Evolutionary conservation across 805 yeast species (phyloP), one percentile per base, ranked within the genome.

Genomic region (Lachancea sp.): DNA sequence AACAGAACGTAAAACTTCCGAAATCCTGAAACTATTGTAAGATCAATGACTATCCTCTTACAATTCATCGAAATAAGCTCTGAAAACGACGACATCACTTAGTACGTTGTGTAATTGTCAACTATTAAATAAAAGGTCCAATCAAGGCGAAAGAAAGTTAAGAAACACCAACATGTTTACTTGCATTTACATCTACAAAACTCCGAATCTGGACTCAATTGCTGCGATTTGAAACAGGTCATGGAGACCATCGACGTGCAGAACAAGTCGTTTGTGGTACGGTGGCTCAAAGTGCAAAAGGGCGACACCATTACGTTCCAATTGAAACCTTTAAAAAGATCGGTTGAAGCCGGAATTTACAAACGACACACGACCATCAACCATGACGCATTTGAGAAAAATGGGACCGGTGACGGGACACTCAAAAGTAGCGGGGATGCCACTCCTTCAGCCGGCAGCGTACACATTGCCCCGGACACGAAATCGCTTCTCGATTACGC

Each of bases 161-260:
- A 29, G 31, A 11, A 3, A 29, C 15, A 12, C n/a, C 11, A 29
- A 5, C 31, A 29, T 29, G 31, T 29, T 13, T 7, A 29, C 13
- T 13, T 12, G 31, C 15, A 3, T 32, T 15, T 11, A 32, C 17
- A 4, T 32, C 15, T 16, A 19, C 18, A 9, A 15, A 32, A 17
- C 17, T 15, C 18, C 19, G 12, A 11, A 15, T 10, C 19, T 17
- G 19, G 12, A 9, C 38, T 20, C 27, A 35, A 35, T 35, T 19
- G 18, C 31, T 22, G 13, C 39, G 30, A 11, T 17, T 15, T 10
- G 7, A 29, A 22, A 31, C 9, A 4, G 16, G 16, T 15, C 31
- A 86, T 89, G 96, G 98, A 91, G 65, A 81, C 89, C 2, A 75
- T 93, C 40, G 97, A 91, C 65, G 79, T 93, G 19, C 95, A 90